Conservation (phyloP, 139 green algal species). For the Closterium sp. region DNA sequence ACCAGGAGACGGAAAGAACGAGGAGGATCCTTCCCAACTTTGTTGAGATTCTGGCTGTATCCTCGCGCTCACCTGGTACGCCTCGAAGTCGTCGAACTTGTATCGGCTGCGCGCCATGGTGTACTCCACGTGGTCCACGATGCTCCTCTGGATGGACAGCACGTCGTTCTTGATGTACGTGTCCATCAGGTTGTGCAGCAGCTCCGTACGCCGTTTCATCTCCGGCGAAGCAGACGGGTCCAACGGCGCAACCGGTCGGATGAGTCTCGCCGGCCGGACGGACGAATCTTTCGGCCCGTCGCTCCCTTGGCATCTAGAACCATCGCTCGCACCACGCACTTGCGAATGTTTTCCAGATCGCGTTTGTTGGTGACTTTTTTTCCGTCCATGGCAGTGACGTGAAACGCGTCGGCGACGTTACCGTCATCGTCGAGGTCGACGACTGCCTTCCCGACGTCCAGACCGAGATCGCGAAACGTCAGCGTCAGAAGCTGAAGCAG, state of each 20-base stretch:
- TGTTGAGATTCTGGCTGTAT: too few species aligned
- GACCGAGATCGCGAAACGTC: constrained; percentile 73
- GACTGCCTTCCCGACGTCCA: constrained; percentile 70
- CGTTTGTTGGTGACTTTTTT: constrained; percentile 64
- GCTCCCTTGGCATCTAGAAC: neutral
- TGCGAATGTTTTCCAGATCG: constrained; percentile 39
- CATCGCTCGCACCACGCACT: neutral
- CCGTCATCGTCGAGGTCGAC: constrained; percentile 50
- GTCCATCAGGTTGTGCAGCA: constrained; percentile 87
- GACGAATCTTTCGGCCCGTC: neutral
- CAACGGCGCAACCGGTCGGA: neutral
- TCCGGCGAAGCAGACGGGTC: constrained; percentile 5
- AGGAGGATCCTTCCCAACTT: too few species aligned
- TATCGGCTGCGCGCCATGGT: constrained; percentile 89
- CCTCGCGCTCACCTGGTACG: constrained; percentile 71
- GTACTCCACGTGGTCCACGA: constrained; percentile 98
- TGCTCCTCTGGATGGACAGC: constrained; percentile 90
- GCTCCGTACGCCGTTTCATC: constrained; percentile 39
- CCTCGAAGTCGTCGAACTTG: constrained; percentile 92
- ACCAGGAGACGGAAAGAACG: too few species aligned
- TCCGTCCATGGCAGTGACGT: constrained; percentile 61
- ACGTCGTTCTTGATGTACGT: constrained; percentile 95
- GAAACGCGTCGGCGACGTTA: constrained; percentile 78
- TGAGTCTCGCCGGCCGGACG: neutral
- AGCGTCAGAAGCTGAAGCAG: constrained; percentile 70